Conservation (phyloP, 2,329 filamentous ascomycete genomes). For the Ceratocystis destructans region DNA sequence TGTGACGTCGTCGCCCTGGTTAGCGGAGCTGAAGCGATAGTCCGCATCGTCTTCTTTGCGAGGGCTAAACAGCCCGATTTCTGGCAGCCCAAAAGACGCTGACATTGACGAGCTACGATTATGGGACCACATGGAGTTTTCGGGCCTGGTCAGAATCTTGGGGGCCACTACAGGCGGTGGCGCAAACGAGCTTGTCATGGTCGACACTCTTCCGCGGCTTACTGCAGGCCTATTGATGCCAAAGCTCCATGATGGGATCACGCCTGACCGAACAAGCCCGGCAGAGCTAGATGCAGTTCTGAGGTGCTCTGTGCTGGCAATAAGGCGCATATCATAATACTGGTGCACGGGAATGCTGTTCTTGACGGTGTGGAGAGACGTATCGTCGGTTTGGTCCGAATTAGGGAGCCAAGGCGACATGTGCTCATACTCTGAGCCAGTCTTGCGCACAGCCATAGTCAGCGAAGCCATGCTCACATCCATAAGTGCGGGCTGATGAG, state of each 20-base stretch:
- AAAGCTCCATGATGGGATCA: conserved; percentile 15
- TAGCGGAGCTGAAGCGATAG: conserved; percentile 19
- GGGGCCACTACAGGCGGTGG: conserved; percentile 20
- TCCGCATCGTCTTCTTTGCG: conserved; percentile 20
- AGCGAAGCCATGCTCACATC: conserved; percentile 84
- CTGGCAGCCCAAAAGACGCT: conserved; percentile 18
- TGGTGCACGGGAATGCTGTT: conserved; percentile 38
- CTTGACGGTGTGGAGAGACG: conserved; percentile 14
- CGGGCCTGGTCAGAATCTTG: conserved; percentile 25
- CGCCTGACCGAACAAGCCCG: conserved; percentile 25
- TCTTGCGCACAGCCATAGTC: conserved; percentile 66
- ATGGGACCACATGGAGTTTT: conserved; percentile 12
- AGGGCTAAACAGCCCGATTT: conserved; percentile 20
- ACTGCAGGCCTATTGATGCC: conserved; percentile 25
- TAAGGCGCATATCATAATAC: conserved; percentile 58
- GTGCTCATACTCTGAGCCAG: conserved; percentile 29
- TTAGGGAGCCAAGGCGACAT: conserved; percentile 22
- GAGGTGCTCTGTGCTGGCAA: conserved; percentile 64
- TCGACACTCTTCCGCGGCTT: conserved; percentile 29
- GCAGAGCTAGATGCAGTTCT: conserved; percentile 32
- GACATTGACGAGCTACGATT: conserved; percentile 32
- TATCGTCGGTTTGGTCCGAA: conserved; percentile 21
- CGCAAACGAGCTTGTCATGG: conserved; percentile 19
- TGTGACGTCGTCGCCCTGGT: conserved; percentile 20
- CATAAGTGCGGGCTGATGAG: conserved; percentile 77